Evolutionary conservation across 1,284 basidiomycete species (phyloP).

Genomic region (Laetiporus sulphureus): DNA sequence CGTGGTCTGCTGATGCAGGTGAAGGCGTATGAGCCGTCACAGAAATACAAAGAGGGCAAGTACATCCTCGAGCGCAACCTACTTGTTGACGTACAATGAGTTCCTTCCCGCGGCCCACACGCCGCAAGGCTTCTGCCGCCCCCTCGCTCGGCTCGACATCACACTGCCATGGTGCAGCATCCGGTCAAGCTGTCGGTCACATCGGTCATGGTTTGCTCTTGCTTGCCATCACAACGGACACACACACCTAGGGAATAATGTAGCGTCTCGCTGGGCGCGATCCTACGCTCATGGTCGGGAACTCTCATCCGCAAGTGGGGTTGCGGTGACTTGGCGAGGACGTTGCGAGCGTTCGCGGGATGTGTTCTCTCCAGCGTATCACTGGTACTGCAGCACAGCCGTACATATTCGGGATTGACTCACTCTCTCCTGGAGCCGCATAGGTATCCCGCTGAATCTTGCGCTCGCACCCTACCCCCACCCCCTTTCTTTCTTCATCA

Average conservation of each 20-base stretch:
- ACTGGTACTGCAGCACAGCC: slow-evolving; percentile 1
- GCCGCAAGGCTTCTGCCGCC: slow-evolving; percentile 7
- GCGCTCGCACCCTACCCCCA: background rate
- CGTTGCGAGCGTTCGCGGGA: too few relatives aligned
- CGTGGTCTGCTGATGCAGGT: slow-evolving; percentile 50
- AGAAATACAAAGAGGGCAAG: slow-evolving; percentile 99
- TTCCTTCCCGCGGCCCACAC: slow-evolving; percentile 16
- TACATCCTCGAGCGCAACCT: slow-evolving; percentile 94
- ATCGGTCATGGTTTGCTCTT: slow-evolving; percentile 12
- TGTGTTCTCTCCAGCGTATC: background rate
- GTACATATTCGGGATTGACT: slow-evolving; percentile 4
- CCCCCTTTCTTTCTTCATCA: background rate
- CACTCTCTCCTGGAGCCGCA: background rate
- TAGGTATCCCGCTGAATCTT: background rate
- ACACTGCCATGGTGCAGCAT: too few relatives aligned
- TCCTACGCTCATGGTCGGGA: too few relatives aligned
- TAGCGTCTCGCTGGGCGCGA: too few relatives aligned
- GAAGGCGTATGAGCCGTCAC: slow-evolving; percentile 79
- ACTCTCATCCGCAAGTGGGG: background rate
- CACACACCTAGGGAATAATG: slow-evolving; percentile 5
- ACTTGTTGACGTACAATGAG: slow-evolving; percentile 71
- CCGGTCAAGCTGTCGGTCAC: slow-evolving; percentile 15
- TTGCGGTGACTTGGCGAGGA: too few relatives aligned
- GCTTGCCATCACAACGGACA: slow-evolving; percentile 6
- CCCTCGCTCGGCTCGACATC: too few relatives aligned